A percentile compares a stretch with the other conserved stretches of the same genome.
These are phyloP conservation scores for Neohortaea acidophila DNA, from an alignment of 495 filamentous ascomycete species.

Conservation along the genomic window DNA sequence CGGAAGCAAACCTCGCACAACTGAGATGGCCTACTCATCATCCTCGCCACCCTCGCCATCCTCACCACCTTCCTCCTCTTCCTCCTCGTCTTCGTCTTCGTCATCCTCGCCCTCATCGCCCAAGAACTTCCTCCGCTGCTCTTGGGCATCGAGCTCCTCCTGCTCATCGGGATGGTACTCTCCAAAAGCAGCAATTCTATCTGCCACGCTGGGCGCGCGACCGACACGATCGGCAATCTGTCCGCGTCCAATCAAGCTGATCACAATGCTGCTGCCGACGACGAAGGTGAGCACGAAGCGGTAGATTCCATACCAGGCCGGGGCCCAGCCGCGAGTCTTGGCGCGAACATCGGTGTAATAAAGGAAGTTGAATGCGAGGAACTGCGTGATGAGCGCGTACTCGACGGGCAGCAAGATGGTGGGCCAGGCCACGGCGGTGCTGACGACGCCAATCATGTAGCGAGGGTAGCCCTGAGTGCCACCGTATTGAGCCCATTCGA, in stretches of 20 bases:
- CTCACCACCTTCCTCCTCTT: no score
- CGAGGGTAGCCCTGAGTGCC: slow-evolving; percentile 57
- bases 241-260: slow-evolving; percentile 72
- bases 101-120: slow-evolving; percentile 27
- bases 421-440: slow-evolving; percentile 82
- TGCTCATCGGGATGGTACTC: slow-evolving; percentile 39
- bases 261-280: slow-evolving; percentile 74
- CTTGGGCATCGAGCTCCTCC: slow-evolving; percentile 49
- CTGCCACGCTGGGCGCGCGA: slow-evolving; percentile 33
- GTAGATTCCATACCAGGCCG: slow-evolving; percentile 83
- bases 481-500: slow-evolving; percentile 65
- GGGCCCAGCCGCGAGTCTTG: slow-evolving; percentile 63
- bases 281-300: slow-evolving; percentile 92
- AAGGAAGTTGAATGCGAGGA: slow-evolving; percentile 71
- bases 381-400: slow-evolving; percentile 81
- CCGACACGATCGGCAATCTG: slow-evolving; percentile 51
- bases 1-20: no score
- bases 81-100: slow-evolving; percentile 14
- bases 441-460: slow-evolving; percentile 69
- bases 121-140: slow-evolving; percentile 31
- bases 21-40: no score
- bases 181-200: slow-evolving; percentile 49
- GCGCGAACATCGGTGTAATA: slow-evolving; percentile 80
- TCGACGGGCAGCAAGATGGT: slow-evolving; percentile 75
- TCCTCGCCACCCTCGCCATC: no score